phyloP scores from a whole-genome alignment of 768 basidiomycete species.

The Agrocybe chaxingu region DNA sequence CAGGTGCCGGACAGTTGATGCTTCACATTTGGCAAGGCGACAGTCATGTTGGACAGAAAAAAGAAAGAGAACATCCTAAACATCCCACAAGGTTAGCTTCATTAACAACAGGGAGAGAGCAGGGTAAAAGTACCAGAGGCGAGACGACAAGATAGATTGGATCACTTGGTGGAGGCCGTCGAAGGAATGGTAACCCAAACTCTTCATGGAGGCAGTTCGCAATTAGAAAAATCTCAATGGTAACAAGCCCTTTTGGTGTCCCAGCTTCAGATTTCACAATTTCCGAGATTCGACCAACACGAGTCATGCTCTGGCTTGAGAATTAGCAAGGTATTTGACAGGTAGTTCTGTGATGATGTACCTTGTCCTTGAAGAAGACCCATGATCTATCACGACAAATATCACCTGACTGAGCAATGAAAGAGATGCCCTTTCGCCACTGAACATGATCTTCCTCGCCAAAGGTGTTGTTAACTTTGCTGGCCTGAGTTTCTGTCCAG shows the following conservation, averaged over 20 bases:
- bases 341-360: not conserved
- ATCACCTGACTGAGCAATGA: not conserved
- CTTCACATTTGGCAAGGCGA: not conserved
- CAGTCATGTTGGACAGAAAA: conserved; percentile 10
- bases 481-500: no score
- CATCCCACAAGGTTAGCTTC: not conserved
- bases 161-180: not conserved
- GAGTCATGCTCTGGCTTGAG: no score
- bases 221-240: not conserved
- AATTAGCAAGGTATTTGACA: not conserved
- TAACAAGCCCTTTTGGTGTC: not conserved
- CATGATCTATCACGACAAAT: not conserved
- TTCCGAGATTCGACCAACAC: no score
- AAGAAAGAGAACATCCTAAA: conserved; percentile 4
- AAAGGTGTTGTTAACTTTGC: not conserved
- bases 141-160: not conserved
- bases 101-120: no score
- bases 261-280: no score
- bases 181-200: not conserved
- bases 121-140: no score
- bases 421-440: not conserved
- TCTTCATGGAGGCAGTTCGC: not conserved
- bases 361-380: not conserved
- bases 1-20: conserved; percentile 1
- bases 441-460: not conserved